These are phyloP conservation scores for Pseudogymnoascus sp. DNA, from an alignment of 2,329 filamentous ascomycete genomes.

Conservation along the genomic window DNA sequence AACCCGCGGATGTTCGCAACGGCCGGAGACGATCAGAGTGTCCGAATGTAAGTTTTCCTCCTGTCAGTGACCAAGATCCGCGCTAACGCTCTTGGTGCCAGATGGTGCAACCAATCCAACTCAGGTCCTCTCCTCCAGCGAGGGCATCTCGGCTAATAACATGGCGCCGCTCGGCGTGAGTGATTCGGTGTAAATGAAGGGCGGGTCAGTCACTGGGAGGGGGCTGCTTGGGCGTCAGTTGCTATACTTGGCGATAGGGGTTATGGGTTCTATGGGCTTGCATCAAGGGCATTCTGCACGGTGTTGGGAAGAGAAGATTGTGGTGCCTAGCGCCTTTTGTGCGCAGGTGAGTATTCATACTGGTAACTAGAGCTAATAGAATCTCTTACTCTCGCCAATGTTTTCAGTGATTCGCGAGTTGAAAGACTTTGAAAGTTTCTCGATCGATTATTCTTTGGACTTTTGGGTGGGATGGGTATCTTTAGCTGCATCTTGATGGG, in stretches of 20 bases:
- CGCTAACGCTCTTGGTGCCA: background rate
- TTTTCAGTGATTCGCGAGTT: background rate
- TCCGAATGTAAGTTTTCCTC: constrained; percentile 64
- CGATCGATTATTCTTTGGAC: background rate
- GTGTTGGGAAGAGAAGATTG: background rate
- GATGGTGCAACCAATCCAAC: background rate
- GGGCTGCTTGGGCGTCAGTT: background rate
- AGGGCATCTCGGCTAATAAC: background rate
- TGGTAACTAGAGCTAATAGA: background rate
- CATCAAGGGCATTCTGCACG: background rate
- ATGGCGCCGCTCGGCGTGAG: background rate
- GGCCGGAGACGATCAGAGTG: constrained; percentile 76
- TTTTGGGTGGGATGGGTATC: background rate
- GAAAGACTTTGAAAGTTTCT: background rate
- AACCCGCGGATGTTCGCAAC: constrained; percentile 82
- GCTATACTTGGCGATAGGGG: background rate
- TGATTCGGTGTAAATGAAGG: background rate
- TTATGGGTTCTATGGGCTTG: background rate
- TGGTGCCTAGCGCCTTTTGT: background rate
- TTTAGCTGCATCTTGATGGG: background rate
- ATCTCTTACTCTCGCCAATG: background rate
- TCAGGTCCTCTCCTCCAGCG: background rate
- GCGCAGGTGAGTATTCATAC: background rate
- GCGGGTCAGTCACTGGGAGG: background rate
- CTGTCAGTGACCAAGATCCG: background rate